These are phyloP conservation scores for Fusarium sp. DNA, from an alignment of 2,329 filamentous ascomycete genomes.

Conservation along the genomic window DNA sequence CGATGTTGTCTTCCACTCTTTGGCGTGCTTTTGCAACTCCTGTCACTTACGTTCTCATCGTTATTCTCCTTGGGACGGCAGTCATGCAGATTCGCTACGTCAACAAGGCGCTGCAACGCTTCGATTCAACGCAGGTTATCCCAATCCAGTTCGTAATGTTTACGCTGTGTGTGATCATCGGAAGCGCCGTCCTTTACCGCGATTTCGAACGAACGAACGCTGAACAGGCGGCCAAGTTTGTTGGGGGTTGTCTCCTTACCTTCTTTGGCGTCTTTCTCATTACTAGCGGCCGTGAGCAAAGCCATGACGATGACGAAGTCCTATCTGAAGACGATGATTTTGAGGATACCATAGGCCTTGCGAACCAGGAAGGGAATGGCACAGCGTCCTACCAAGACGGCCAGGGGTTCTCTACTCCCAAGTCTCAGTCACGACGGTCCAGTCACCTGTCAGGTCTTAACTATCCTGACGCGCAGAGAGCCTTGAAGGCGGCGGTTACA, in stretches of 20 bases:
- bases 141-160: slow-evolving; percentile 98
- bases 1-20: slow-evolving; percentile 89
- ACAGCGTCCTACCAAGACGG: slow-evolving; percentile 23
- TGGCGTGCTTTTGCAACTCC: slow-evolving; percentile 91
- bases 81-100: slow-evolving; percentile 98
- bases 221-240: slow-evolving; percentile 81
- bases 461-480: slow-evolving; percentile 53
- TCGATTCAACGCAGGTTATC: slow-evolving; percentile 97
- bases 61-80: slow-evolving; percentile 83
- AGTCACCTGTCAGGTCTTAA: slow-evolving; percentile 58
- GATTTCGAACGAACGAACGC: slow-evolving; percentile 88
- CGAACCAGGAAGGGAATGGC: slow-evolving; percentile 55
- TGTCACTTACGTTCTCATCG: slow-evolving; percentile 86
- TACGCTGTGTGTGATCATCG: slow-evolving; percentile 93
- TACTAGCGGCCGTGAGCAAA: slow-evolving; percentile 78
- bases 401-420: slow-evolving; percentile 36
- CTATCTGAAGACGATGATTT: slow-evolving; percentile 66
- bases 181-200: slow-evolving; percentile 90
- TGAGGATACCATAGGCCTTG: slow-evolving; percentile 70
- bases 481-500: slow-evolving; percentile 39
- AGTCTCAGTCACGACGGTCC: slow-evolving; percentile 56
- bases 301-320: slow-evolving; percentile 63
- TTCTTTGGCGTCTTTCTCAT: slow-evolving; percentile 98
- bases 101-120: slow-evolving; percentile 86
- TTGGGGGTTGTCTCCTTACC: slow-evolving; percentile 89